Evolutionary conservation across 2,329 filamentous ascomycete genomes (phyloP).

Genomic region (Nigrospora oryzae): DNA sequence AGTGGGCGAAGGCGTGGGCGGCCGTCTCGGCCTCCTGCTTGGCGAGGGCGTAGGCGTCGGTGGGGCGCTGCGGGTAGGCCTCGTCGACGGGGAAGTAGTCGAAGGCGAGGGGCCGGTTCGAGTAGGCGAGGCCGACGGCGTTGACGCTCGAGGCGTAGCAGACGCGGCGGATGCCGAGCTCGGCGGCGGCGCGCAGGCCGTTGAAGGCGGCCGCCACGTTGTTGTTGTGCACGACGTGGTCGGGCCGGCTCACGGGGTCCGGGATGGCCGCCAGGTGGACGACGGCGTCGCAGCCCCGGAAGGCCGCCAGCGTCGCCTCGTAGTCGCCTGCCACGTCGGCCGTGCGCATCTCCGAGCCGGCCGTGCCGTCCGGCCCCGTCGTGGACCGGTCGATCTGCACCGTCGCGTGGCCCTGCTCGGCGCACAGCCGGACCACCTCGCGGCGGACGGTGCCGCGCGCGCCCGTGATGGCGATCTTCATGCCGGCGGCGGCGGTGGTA

Average conservation of each 20-base stretch:
- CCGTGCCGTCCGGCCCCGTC: conserved; percentile 16
- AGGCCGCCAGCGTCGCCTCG: conserved; percentile 18
- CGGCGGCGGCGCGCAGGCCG: conserved; percentile 25
- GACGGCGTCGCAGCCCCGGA: conserved; percentile 25
- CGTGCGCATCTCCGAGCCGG: conserved; percentile 22
- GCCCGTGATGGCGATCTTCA: conserved; percentile 31
- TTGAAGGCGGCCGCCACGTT: conserved; percentile 28
- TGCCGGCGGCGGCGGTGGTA: conserved; percentile 2
- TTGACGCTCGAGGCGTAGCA: conserved; percentile 28
- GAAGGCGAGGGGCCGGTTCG: conserved; percentile 22
- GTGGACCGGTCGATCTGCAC: conserved; percentile 24
- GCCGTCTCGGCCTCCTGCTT: conserved; percentile 25
- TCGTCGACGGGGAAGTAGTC: conserved; percentile 29
- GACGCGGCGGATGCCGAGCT: conserved; percentile 22
- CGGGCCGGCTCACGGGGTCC: conserved; percentile 21
- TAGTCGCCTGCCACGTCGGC: conserved; percentile 23
- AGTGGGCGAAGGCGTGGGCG: conserved; percentile 21
- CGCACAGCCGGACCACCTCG: conserved; percentile 19
- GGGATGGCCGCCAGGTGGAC: conserved; percentile 28
- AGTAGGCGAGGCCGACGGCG: conserved; percentile 26
- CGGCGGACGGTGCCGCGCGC: conserved; percentile 23
- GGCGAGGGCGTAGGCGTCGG: conserved; percentile 25
- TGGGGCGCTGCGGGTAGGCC: conserved; percentile 20
- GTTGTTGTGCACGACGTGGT: conserved; percentile 24
- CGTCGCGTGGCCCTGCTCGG: conserved; percentile 20